A percentile compares a stretch with the other conserved stretches of the same genome.
Conservation (phyloP, 345 rosid species). For the Geranium rotundifolium region DNA sequence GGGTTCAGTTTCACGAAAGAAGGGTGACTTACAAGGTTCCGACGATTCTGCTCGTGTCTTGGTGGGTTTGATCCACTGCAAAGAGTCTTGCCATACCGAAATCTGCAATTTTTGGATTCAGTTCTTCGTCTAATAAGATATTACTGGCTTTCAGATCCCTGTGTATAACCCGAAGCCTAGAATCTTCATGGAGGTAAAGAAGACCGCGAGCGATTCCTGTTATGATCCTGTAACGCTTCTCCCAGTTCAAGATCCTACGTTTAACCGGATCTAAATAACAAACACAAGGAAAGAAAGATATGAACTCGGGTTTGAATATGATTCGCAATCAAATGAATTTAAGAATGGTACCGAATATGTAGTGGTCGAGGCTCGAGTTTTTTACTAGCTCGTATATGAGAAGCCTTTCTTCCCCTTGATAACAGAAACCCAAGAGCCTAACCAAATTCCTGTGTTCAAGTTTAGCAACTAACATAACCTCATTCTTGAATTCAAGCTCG, state of each 20-base stretch:
- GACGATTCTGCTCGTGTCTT: constrained; percentile 21
- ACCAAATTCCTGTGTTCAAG: constrained; percentile 39
- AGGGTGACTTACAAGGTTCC: constrained; percentile 19
- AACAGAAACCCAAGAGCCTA: constrained; percentile 28
- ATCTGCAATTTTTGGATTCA: constrained; percentile 26
- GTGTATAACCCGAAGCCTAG: constrained; percentile 24
- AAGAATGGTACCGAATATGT: constrained; percentile 19
- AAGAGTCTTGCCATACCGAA: constrained; percentile 25
- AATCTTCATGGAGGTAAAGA: constrained; percentile 31
- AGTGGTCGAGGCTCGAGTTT: constrained; percentile 23
- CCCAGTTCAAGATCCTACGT: constrained; percentile 17
- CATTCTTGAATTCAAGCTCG: constrained; percentile 31
- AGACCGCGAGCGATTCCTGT: constrained; percentile 24
- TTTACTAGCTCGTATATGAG: constrained; percentile 26
- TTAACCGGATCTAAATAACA: constrained; percentile 13
- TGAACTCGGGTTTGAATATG: not conserved
- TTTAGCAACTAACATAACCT: constrained; percentile 21
- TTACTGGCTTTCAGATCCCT: constrained; percentile 31
- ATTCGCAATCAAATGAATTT: not conserved
- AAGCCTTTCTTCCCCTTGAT: constrained; percentile 20
- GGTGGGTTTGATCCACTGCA: constrained; percentile 22
- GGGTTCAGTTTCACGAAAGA: not conserved
- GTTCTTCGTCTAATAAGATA: constrained; percentile 12
- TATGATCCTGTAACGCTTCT: constrained; percentile 18
- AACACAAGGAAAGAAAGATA: not conserved